A percentile compares a stretch with the other conserved stretches of the same genome.
phyloP scores from a whole-genome alignment of 2,329 filamentous ascomycete species.

The Curvularia sp. region DNA sequence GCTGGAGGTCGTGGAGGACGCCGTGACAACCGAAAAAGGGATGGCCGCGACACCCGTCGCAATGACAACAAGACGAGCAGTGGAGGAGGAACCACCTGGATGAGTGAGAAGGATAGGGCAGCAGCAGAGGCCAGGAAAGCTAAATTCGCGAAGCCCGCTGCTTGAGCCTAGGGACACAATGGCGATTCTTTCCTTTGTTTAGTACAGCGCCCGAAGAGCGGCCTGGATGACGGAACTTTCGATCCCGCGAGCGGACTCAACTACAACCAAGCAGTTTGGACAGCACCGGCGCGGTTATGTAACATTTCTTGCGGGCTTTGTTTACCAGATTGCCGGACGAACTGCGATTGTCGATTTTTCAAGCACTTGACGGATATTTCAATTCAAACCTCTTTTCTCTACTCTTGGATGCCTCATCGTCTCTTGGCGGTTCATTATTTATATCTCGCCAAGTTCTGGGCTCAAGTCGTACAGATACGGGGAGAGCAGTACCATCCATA shows the following conservation, averaged over 20 bases:
- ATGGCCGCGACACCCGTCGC: constrained; percentile 34
- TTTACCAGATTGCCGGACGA: constrained; percentile 31
- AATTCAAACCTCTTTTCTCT: constrained; percentile 31
- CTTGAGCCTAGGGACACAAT: constrained; percentile 21
- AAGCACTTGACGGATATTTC: constrained; percentile 33
- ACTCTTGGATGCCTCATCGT: constrained; percentile 10
- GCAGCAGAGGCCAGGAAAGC: constrained; percentile 56
- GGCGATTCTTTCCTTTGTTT: constrained; percentile 13
- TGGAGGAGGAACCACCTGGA: constrained; percentile 44
- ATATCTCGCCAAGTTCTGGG: background rate
- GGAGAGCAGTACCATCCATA: background rate
- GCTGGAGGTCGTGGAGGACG: constrained; percentile 34
- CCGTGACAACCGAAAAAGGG: constrained; percentile 27
- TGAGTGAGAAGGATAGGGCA: constrained; percentile 54
- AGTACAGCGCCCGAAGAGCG: constrained; percentile 12
- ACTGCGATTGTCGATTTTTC: constrained; percentile 28
- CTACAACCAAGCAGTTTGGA: constrained; percentile 20
- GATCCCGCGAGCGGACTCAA: constrained; percentile 14
- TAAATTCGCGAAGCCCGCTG: constrained; percentile 49
- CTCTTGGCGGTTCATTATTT: constrained; percentile 9
- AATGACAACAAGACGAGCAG: constrained; percentile 30
- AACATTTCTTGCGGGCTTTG: constrained; percentile 35
- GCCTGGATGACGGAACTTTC: constrained; percentile 13
- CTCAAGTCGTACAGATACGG: background rate
- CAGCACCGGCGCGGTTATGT: constrained; percentile 32